A percentile compares a stretch with the other conserved stretches of the same genome.
Evolutionary conservation across 2,329 filamentous ascomycete genomes (phyloP).

Genomic region (Colletotrichum spaethianum): DNA sequence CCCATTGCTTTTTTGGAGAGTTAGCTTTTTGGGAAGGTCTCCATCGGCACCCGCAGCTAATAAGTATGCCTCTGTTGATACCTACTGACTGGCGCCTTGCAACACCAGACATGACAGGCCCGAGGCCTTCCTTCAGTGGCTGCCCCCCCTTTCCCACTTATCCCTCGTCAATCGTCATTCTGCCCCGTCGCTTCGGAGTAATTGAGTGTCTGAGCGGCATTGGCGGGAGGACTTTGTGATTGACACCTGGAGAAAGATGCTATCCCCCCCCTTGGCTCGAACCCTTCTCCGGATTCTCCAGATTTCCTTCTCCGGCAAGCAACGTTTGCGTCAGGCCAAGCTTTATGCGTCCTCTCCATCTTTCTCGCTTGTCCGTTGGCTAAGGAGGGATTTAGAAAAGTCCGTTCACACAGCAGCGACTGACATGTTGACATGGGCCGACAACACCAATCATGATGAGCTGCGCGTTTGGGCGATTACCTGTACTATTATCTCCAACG

Average conservation of each 20-base stretch:
- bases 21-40: conserved; percentile 24
- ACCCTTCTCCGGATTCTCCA: conserved; percentile 7
- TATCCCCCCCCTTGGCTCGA: not conserved
- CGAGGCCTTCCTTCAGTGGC: not conserved
- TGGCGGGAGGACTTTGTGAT: not conserved
- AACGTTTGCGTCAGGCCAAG: not conserved
- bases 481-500: not conserved
- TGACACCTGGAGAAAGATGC: not conserved
- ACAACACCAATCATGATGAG: not conserved
- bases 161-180: conserved; percentile 3
- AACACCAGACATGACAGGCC: not conserved
- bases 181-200: conserved; percentile 2
- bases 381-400: not conserved
- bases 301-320: not conserved
- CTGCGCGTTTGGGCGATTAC: not conserved
- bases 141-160: conserved; percentile 11
- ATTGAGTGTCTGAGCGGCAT: not conserved
- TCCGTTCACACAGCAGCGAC: not conserved
- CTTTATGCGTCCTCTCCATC: not conserved
- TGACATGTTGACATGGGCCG: not conserved
- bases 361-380: conserved; percentile 6
- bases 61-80: conserved; percentile 21
- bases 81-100: not conserved
- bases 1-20: conserved; percentile 27
- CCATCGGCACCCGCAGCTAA: conserved; percentile 9